A percentile compares a stretch with the other conserved stretches of the same genome.
Conservation (phyloP, 1,139 yeast species). For the Wickerhamomyces sp. region DNA sequence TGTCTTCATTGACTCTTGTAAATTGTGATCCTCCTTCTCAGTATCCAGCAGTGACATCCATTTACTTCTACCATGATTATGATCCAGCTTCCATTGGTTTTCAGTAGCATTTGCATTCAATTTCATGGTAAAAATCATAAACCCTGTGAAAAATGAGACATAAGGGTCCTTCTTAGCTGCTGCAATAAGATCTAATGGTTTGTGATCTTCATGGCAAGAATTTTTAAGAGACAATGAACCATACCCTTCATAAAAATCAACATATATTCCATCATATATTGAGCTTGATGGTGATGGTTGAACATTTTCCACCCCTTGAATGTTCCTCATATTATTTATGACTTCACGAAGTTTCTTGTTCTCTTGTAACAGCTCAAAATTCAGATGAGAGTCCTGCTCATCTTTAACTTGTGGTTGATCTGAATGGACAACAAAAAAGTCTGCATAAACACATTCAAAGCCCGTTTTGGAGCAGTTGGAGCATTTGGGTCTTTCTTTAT, state of each 20-base stretch:
- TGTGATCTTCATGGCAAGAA: conserved; percentile 18
- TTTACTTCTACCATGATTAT: conserved; percentile 14
- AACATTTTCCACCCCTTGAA: too few species aligned
- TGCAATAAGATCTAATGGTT: conserved; percentile 11
- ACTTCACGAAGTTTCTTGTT: too few species aligned
- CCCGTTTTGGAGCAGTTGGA: conserved; percentile 9
- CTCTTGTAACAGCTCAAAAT: too few species aligned
- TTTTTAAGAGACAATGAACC: conserved; percentile 13
- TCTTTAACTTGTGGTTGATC: too few species aligned
- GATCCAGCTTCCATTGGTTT: conserved; percentile 10
- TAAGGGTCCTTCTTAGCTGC: conserved; percentile 15
- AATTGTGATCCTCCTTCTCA: conserved; percentile 4
- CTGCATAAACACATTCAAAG: conserved; percentile 8
- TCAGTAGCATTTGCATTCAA: conserved; percentile 2
- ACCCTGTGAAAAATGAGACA: conserved; percentile 12
- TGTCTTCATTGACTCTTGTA: conserved; percentile 4
- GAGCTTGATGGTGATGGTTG: not conserved
- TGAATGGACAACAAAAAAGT: too few species aligned
- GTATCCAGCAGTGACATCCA: conserved; percentile 13
- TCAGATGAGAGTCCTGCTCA: too few species aligned
- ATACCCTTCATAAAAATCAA: conserved; percentile 16
- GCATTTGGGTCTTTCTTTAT: conserved; percentile 12
- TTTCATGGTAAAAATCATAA: conserved; percentile 8
- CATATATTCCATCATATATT: not conserved
- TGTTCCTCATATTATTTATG: too few species aligned